phyloP scores from a whole-genome alignment of 495 filamentous ascomycete species.

The Penicillium samsonianum region DNA sequence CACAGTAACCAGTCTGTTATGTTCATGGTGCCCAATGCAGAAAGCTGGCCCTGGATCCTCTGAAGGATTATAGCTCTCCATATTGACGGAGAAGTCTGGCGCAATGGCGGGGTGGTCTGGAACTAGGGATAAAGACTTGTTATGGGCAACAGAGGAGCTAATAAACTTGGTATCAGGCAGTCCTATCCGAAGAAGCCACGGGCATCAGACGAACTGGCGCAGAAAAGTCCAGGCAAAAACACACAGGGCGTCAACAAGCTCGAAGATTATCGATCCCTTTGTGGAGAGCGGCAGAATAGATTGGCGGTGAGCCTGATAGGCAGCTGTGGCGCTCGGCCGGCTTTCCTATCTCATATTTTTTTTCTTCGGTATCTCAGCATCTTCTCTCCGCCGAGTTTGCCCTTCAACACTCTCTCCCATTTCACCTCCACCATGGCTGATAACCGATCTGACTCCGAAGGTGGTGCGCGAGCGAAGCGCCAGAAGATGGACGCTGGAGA shows the following conservation, averaged over 20 bases:
- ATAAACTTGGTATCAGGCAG: background rate
- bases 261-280: slow-evolving; percentile 29
- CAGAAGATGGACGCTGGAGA: slow-evolving; percentile 55
- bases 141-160: slow-evolving; percentile 2
- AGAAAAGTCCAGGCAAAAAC: background rate
- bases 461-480: slow-evolving; percentile 48
- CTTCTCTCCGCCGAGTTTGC: slow-evolving; percentile 7
- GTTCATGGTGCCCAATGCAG: slow-evolving; percentile 85
- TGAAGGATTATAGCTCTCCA: slow-evolving; percentile 47
- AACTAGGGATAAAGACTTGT: slow-evolving; percentile 10
- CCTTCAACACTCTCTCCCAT: slow-evolving; percentile 19
- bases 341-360: slow-evolving; percentile 41
- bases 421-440: slow-evolving; percentile 42
- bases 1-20: slow-evolving; percentile 59
- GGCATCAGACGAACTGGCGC: background rate
- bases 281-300: slow-evolving; percentile 35
- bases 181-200: background rate
- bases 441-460: slow-evolving; percentile 44
- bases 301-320: slow-evolving; percentile 39
- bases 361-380: slow-evolving; percentile 24
- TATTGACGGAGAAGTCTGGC: slow-evolving; percentile 25
- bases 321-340: slow-evolving; percentile 34
- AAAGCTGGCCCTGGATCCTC: slow-evolving; percentile 64
- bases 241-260: slow-evolving; percentile 10
- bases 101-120: slow-evolving; percentile 14